Conservation (phyloP, 148 eudicot genomes). For the Amaranthus palmeri region DNA sequence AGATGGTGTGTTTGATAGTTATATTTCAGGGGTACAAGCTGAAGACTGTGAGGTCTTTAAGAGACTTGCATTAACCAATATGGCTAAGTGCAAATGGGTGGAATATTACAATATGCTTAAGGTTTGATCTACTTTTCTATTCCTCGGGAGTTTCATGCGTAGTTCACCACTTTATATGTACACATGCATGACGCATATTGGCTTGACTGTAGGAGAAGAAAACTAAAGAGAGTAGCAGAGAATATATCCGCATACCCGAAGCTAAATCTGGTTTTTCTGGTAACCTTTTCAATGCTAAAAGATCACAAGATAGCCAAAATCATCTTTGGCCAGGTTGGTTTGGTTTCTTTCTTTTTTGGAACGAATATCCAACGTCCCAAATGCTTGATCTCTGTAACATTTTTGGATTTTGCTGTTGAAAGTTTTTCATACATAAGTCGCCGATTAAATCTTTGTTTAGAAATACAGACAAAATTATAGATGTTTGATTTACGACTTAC, state of each 20-base stretch:
- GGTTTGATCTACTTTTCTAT: constrained; percentile 39
- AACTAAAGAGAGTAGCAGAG: constrained; percentile 30
- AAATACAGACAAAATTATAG: neutral
- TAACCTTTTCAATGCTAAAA: constrained; percentile 36
- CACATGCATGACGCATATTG: constrained; percentile 3
- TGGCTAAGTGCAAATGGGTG: constrained; percentile 66
- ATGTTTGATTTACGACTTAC: neutral
- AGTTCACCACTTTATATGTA: neutral
- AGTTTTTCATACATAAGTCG: too few relatives aligned
- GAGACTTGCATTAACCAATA: constrained; percentile 56
- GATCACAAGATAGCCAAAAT: constrained; percentile 38
- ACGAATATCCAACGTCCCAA: neutral
- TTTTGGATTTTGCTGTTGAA: too few relatives aligned
- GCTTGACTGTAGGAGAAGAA: constrained; percentile 44
- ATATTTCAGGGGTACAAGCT: constrained; percentile 39
- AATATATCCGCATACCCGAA: constrained; percentile 34
- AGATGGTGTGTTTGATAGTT: constrained; percentile 71
- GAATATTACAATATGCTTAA: constrained; percentile 61
- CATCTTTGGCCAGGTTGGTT: constrained; percentile 50
- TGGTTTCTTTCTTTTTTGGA: constrained; percentile 2
- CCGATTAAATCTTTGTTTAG: neutral
- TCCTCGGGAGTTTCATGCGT: neutral
- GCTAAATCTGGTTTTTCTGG: constrained; percentile 34
- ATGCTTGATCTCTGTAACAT: neutral
- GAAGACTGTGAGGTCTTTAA: constrained; percentile 59